Evolutionary conservation across 441 rosid genomes (phyloP).

Genomic region (Euphorbia schlechtendalii): DNA sequence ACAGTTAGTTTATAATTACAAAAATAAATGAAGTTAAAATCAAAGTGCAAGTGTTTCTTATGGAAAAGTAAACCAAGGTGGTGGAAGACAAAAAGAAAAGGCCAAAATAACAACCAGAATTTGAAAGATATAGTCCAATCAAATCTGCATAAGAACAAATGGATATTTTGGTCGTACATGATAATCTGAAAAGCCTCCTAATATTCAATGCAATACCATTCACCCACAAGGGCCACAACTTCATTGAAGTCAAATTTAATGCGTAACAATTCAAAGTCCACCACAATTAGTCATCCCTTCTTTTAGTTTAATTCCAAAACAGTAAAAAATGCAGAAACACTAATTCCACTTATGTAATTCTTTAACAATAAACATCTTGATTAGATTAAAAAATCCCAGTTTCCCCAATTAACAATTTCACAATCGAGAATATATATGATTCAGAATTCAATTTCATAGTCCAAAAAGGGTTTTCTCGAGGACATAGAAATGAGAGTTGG

Average conservation of each 20-base stretch:
- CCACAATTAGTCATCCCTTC: too few species aligned
- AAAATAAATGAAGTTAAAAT: not conserved
- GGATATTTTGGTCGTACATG: not conserved
- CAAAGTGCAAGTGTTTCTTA: not conserved
- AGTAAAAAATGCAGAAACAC: not conserved
- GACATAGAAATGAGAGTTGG: not conserved
- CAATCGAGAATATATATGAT: not conserved
- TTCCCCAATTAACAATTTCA: not conserved
- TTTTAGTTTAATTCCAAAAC: not conserved
- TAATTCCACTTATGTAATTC: not conserved
- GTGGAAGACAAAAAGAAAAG: not conserved
- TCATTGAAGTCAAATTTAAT: not conserved
- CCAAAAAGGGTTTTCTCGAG: too few species aligned
- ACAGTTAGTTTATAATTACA: too few species aligned
- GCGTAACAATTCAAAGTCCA: not conserved
- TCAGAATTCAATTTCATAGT: too few species aligned
- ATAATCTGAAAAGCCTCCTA: slow-evolving; percentile 15
- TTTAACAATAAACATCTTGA: not conserved
- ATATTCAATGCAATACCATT: slow-evolving; percentile 20
- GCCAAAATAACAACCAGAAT: not conserved
- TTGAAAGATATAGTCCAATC: not conserved
- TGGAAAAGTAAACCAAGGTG: not conserved
- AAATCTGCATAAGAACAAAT: not conserved
- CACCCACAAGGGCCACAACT: slow-evolving; percentile 12
- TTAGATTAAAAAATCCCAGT: not conserved